These are phyloP conservation scores for Arabidopsis suecica DNA, from an alignment of 345 rosid species.

Conservation along the genomic window DNA sequence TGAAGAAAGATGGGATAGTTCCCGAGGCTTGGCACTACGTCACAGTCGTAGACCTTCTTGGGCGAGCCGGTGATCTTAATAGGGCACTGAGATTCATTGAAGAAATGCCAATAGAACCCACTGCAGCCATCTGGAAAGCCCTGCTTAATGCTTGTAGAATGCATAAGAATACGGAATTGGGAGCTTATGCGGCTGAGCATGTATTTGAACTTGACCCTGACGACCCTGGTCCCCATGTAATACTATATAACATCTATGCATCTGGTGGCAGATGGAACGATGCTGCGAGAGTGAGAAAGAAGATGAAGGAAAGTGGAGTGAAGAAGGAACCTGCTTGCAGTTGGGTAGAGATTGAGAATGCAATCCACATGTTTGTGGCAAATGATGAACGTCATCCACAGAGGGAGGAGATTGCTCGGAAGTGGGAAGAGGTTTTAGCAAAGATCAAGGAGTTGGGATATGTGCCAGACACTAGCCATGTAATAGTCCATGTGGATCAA, in stretches of 20 bases:
- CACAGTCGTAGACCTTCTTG: constrained; percentile 70
- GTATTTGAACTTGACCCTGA: constrained; percentile 61
- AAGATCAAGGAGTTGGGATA: constrained; percentile 71
- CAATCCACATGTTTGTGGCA: constrained; percentile 63
- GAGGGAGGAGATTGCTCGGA: constrained; percentile 55
- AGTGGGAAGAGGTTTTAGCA: constrained; percentile 55
- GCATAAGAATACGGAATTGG: constrained; percentile 66
- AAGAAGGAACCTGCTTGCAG: constrained; percentile 74
- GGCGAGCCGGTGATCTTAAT: constrained; percentile 64
- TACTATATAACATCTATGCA: constrained; percentile 69
- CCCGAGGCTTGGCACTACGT: constrained; percentile 57
- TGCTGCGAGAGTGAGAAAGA: constrained; percentile 63
- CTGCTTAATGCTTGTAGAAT: constrained; percentile 74
- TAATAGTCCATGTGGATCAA: constrained; percentile 59
- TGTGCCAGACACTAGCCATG: constrained; percentile 64
- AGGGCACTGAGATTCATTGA: constrained; percentile 54
- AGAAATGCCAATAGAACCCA: constrained; percentile 63
- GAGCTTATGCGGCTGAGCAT: constrained; percentile 62
- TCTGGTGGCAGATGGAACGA: constrained; percentile 64
- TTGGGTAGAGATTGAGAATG: constrained; percentile 68
- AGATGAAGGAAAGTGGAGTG: constrained; percentile 59
- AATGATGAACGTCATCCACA: constrained; percentile 66
- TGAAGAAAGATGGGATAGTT: constrained; percentile 53
- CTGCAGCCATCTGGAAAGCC: constrained; percentile 65
- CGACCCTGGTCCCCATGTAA: constrained; percentile 61